phyloP scores from a whole-genome alignment of 257 asterid species.

The Solanum bulbocastanum region DNA sequence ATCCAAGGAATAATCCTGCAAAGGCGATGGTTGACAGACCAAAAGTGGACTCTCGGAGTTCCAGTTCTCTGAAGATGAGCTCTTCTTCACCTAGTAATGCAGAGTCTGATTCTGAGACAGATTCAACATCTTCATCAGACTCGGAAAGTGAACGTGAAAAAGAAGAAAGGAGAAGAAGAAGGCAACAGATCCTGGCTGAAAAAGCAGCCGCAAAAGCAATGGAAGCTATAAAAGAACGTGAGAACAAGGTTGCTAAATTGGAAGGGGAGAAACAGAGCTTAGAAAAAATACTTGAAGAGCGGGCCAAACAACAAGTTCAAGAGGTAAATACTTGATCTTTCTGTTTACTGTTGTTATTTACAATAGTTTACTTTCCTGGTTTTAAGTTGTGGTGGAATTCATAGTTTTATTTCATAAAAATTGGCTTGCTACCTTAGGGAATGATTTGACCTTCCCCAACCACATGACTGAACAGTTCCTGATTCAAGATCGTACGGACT shows the following conservation, averaged over 20 bases:
- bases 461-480: neutral
- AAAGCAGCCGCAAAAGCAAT: slow-evolving; percentile 85
- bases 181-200: slow-evolving; percentile 80
- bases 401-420: neutral
- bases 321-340: slow-evolving; percentile 46
- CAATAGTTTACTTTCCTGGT: neutral
- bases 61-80: slow-evolving; percentile 37
- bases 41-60: slow-evolving; percentile 19
- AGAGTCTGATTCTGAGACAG: slow-evolving; percentile 74
- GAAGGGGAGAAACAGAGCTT: slow-evolving; percentile 96
- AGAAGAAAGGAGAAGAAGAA: slow-evolving; percentile 78
- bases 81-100: slow-evolving; percentile 48
- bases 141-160: slow-evolving; percentile 86
- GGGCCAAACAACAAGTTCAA: slow-evolving; percentile 76
- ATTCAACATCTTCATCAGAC: slow-evolving; percentile 61
- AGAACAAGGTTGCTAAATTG: slow-evolving; percentile 74
- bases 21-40: slow-evolving; percentile 23
- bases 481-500: neutral
- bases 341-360: neutral
- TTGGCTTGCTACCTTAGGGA: neutral
- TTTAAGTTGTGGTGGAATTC: neutral
- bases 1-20: slow-evolving; percentile 18
- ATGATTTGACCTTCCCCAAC: neutral
- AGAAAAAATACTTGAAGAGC: slow-evolving; percentile 91
- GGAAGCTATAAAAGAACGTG: slow-evolving; percentile 85